These are phyloP conservation scores for Microthyrium microscopicum DNA, from an alignment of 2,329 filamentous ascomycete genomes.

Conservation along the genomic window DNA sequence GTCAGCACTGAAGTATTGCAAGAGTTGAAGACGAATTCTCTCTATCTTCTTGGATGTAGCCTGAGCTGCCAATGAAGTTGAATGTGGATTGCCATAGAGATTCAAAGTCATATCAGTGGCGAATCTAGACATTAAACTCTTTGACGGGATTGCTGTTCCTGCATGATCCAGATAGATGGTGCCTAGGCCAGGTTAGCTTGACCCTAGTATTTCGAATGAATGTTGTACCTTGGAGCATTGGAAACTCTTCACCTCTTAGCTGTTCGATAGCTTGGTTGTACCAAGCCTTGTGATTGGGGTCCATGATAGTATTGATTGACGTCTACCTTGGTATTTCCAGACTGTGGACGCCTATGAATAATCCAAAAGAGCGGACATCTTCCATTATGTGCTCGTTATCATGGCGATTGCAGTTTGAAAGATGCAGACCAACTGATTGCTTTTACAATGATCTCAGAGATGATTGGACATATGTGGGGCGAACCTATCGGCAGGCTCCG, in stretches of 20 bases:
- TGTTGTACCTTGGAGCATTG: conserved; percentile 7
- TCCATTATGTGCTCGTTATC: no score
- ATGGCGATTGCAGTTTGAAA: no score
- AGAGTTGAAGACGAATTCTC: conserved; percentile 50
- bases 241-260: conserved; percentile 7
- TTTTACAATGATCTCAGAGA: no score
- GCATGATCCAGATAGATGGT: conserved; percentile 84
- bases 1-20: conserved; percentile 67
- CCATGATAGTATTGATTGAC: no score
- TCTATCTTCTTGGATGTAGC: conserved; percentile 59
- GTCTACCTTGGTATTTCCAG: no score
- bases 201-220: not conserved
- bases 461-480: no score
- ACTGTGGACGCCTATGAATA: no score
- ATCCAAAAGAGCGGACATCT: no score
- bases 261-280: conserved; percentile 6
- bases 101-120: conserved; percentile 60
- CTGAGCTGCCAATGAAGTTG: conserved; percentile 66
- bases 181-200: no score
- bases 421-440: no score
- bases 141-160: conserved; percentile 71
- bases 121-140: conserved; percentile 66
- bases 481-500: no score
- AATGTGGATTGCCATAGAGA: conserved; percentile 85
- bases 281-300: no score